phyloP scores from a whole-genome alignment of 1,284 basidiomycete genomes.

The Rhodotorula sp. region DNA sequence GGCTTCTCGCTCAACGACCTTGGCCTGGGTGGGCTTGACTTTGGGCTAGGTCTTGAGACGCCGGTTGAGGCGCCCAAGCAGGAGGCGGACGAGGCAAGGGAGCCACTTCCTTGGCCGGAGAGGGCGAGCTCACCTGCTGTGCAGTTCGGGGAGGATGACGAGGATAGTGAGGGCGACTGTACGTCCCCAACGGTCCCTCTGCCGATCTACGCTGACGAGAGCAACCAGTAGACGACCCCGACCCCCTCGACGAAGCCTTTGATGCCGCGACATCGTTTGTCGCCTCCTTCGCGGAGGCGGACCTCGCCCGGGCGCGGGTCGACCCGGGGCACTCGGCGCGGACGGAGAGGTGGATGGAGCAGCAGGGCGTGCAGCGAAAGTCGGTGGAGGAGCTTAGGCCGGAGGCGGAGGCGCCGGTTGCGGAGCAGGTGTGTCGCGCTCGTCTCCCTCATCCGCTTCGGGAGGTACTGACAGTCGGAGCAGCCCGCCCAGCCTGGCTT shows the following conservation, averaged over 20 bases:
- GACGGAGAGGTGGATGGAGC: conserved; percentile 21
- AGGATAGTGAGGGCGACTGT: neutral
- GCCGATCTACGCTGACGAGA: neutral
- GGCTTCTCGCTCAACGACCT: conserved; percentile 11
- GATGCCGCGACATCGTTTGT: conserved; percentile 29
- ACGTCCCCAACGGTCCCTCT: neutral
- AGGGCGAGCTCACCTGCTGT: neutral
- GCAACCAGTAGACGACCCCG: neutral
- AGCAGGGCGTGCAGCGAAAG: conserved; percentile 9
- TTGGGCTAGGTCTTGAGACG: conserved; percentile 4
- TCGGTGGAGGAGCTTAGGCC: neutral
- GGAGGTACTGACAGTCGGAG: neutral
- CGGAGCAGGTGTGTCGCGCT: neutral
- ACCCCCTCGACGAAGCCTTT: conserved; percentile 25
- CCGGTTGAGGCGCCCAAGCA: neutral
- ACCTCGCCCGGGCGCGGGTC: conserved; percentile 7
- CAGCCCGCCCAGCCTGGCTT: neutral
- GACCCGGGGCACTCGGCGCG: conserved; percentile 26
- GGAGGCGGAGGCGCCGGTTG: too few relatives aligned
- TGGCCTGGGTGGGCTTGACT: neutral
- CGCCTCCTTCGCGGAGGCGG: conserved; percentile 12
- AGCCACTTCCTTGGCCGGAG: neutral
- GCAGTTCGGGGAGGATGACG: neutral
- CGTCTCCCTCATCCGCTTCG: too few relatives aligned
- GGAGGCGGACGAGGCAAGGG: neutral